These are phyloP conservation scores for Fusarium sp. DNA, from an alignment of 2,329 filamentous ascomycete species.

Conservation along the genomic window DNA sequence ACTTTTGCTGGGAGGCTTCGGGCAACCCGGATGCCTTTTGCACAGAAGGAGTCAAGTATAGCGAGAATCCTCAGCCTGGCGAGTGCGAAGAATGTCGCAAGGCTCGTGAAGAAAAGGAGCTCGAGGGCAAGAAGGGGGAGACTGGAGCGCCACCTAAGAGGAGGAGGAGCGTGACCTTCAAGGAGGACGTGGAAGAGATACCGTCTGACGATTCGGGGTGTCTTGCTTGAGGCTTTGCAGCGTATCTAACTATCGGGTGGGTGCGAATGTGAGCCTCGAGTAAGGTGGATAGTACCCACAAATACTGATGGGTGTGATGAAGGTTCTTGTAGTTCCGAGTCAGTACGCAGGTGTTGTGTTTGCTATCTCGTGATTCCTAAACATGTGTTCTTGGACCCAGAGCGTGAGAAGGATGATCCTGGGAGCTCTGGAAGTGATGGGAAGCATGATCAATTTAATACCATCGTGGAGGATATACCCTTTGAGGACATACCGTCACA, in stretches of 20 bases:
- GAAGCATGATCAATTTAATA: background rate
- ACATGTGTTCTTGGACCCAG: too few relatives aligned
- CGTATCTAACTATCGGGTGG: background rate
- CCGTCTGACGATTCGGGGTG: background rate
- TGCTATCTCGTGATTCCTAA: too few relatives aligned
- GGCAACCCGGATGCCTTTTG: background rate
- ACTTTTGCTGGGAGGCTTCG: background rate
- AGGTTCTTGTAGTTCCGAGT: too few relatives aligned
- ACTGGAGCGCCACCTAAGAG: background rate
- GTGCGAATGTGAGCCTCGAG: background rate
- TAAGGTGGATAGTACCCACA: too few relatives aligned
- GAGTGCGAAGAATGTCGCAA: background rate
- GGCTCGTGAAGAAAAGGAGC: background rate
- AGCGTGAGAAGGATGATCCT: background rate
- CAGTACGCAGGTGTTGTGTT: too few relatives aligned
- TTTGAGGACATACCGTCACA: background rate
- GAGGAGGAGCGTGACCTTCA: background rate
- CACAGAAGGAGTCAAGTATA: background rate
- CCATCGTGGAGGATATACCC: background rate
- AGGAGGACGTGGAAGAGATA: background rate
- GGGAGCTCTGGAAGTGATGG: background rate
- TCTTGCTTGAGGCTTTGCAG: rapidly evolving
- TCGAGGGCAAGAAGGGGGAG: background rate
- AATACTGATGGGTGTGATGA: too few relatives aligned
- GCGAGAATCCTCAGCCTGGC: background rate